Conservation (phyloP, 176 grass and related monocot species). For the Tillandsia fasciculata region DNA sequence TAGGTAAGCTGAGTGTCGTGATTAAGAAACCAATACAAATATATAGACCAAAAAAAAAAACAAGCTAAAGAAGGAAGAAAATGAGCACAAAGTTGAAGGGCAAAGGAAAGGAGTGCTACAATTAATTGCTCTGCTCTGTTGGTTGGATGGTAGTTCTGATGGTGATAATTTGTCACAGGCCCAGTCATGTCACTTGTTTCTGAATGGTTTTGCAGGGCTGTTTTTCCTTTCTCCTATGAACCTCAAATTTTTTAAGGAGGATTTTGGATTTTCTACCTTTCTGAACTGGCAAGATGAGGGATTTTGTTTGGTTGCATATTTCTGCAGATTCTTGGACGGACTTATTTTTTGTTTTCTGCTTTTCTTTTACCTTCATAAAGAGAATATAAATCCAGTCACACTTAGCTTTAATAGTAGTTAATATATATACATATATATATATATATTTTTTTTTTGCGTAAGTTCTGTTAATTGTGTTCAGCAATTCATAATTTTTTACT, state of each 20-base stretch:
- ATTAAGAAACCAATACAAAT: background rate
- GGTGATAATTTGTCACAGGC: background rate
- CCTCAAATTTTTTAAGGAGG: background rate
- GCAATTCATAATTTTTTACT: background rate
- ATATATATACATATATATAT: background rate
- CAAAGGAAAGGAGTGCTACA: background rate
- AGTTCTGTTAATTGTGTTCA: background rate
- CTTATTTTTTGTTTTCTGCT: background rate
- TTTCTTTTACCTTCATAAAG: background rate
- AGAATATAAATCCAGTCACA: background rate
- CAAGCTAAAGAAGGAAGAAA: background rate
- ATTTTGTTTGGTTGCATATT: background rate
- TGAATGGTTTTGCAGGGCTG: background rate
- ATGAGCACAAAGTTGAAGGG: background rate
- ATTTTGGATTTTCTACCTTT: background rate
- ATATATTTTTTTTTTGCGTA: background rate
- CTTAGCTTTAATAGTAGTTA: background rate
- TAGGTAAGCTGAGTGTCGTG: background rate
- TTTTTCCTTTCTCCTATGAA: background rate
- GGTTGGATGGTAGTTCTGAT: background rate
- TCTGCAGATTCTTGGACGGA: background rate
- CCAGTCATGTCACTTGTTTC: background rate
- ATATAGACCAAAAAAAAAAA: background rate
- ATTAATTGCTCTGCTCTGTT: background rate
- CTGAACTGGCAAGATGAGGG: background rate